Evolutionary conservation across 179 eudicot genomes (phyloP), one percentile per base, ranked within the genome.

Genomic region (Corrigiola litoralis): DNA sequence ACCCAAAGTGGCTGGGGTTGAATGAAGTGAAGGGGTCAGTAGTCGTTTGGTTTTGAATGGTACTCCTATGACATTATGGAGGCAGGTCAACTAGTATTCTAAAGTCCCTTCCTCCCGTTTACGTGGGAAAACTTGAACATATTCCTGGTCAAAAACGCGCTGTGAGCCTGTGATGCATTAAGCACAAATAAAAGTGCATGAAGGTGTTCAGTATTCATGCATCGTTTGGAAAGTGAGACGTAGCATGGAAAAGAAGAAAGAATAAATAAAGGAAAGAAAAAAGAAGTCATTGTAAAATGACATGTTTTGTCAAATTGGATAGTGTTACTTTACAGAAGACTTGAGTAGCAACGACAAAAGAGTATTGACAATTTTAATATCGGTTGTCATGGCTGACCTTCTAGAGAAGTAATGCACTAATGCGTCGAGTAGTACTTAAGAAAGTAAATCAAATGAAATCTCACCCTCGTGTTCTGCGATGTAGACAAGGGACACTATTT

Each of bases 31-130:
- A 58, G 6, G 4, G 18, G 48, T 58, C 63, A 38, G 38, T 40
- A 34, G 61, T 56, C 42, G 8, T 34, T 34, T 56, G 12, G 27
- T 2, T 34, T 34, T 56, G 27, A 32, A 28, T 54, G 14, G 2
- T 56, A 9, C 6, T 55, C 32, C 18, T 17, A 25, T 5, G 11
- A 1, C 17, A 23, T 6, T 34, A 12, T 21, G 57, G 38, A 56
- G 32, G 56, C 62, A 55, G 6, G 65, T 68, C 72, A 68, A 68
- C 31, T 47, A 7, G 40, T 27, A n/a, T n/a, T n/a, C n/a, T n/a
- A 16, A 40, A 67, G 72, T 47, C 41, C 7, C 49, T 47, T 31
- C 7, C 49, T 68, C 37, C 12, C 16, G 18, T 58, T 36, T 57
- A 12, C 28, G 58, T 18, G 65, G 18, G 17, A 48, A 58, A 49